Conservation (phyloP, 768 basidiomycete species). For the Leccinum boreale region DNA sequence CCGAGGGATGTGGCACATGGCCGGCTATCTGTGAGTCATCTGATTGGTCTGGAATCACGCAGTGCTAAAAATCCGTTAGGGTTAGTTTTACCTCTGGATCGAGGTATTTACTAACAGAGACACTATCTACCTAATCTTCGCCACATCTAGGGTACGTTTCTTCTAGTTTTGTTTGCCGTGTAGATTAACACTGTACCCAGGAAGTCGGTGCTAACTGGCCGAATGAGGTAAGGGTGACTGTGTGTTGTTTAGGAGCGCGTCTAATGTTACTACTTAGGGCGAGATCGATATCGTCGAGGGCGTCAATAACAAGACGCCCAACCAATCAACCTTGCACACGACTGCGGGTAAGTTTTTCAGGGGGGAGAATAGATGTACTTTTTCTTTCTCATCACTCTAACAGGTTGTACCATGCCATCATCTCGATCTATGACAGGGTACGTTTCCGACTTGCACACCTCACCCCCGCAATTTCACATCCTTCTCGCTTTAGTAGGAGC, state of each 20-base stretch:
- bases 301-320: slow-evolving; percentile 28
- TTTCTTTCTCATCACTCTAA: not conserved
- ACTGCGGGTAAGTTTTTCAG: slow-evolving; percentile 12
- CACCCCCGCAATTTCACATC: not conserved
- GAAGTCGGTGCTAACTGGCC: slow-evolving; percentile 29
- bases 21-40: slow-evolving; percentile 32
- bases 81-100: slow-evolving; percentile 14
- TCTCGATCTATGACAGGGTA: slow-evolving; percentile 33
- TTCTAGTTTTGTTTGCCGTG: not conserved
- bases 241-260: no score
- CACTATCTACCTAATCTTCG: not conserved
- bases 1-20: slow-evolving; percentile 39
- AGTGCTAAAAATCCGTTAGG: slow-evolving; percentile 14
- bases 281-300: slow-evolving; percentile 35
- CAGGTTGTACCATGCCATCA: slow-evolving; percentile 31
- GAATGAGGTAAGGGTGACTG: slow-evolving; percentile 9
- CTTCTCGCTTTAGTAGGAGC: slow-evolving; percentile 10
- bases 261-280: slow-evolving; percentile 13
- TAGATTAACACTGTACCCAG: slow-evolving; percentile 11
- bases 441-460: not conserved
- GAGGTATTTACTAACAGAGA: not conserved
- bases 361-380: no score
- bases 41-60: not conserved
- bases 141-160: slow-evolving; percentile 22
- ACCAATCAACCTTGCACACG: slow-evolving; percentile 32